A percentile compares a stretch with the other conserved stretches of the same genome.
Conservation (phyloP, 1,284 basidiomycete species). For the Naganishia sp. region DNA sequence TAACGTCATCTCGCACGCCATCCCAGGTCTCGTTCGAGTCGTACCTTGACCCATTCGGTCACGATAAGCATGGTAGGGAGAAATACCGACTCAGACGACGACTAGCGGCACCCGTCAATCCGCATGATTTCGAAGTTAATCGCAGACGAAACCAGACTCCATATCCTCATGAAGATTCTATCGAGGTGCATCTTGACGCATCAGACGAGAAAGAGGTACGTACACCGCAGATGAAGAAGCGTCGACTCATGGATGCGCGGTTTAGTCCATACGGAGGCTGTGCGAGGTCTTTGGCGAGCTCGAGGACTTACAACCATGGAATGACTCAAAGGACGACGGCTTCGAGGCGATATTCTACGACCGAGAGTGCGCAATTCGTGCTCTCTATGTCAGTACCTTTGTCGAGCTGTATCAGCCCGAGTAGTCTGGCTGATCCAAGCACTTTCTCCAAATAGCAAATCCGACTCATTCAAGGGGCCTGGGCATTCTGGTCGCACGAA, state of each 20-base stretch:
- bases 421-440: not conserved
- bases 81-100: slow-evolving; percentile 25
- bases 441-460: slow-evolving; percentile 13
- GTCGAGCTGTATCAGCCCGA: not conserved
- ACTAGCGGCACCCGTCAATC: slow-evolving; percentile 1
- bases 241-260: not conserved
- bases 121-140: not conserved
- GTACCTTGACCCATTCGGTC: slow-evolving; percentile 30
- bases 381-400: slow-evolving; percentile 10
- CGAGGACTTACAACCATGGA: slow-evolving; percentile 21
- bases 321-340: slow-evolving; percentile 10
- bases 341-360: slow-evolving; percentile 31
- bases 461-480: slow-evolving; percentile 26
- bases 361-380: slow-evolving; percentile 28
- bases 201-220: slow-evolving; percentile 9
- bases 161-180: slow-evolving; percentile 5
- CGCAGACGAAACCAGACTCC: slow-evolving; percentile 3
- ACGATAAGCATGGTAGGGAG: slow-evolving; percentile 16
- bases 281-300: slow-evolving; percentile 31
- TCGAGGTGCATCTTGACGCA: not conserved
- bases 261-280: slow-evolving; percentile 14
- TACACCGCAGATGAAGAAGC: not conserved
- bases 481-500: slow-evolving; percentile 27
- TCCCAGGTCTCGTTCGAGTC: slow-evolving; percentile 16
- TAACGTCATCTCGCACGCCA: not conserved